phyloP scores from a whole-genome alignment of 352 stramenopile species.

The Phytophthora nicotianae region DNA sequence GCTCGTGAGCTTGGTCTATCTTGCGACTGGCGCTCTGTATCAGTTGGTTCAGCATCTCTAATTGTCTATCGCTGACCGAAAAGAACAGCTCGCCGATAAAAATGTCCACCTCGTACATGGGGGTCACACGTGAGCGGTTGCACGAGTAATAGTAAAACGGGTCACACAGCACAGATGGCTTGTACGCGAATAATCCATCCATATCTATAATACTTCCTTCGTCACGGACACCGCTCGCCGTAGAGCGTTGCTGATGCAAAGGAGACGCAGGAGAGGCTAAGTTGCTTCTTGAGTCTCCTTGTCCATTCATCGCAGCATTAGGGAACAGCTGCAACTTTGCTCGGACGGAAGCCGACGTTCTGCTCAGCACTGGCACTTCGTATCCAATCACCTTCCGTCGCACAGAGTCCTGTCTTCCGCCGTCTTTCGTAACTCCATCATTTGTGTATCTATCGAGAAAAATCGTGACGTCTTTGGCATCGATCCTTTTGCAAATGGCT shows the following conservation, averaged over 20 bases:
- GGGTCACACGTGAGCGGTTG: slow-evolving; percentile 40
- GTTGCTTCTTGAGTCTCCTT: slow-evolving; percentile 24
- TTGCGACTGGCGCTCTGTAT: slow-evolving; percentile 46
- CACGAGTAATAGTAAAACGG: slow-evolving; percentile 77
- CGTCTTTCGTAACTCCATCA: slow-evolving; percentile 41
- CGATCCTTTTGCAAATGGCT: slow-evolving; percentile 69
- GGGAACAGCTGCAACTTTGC: slow-evolving; percentile 57
- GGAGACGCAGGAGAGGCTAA: slow-evolving; percentile 20
- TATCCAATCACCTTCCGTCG: slow-evolving; percentile 82
- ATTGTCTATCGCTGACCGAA: slow-evolving; percentile 81
- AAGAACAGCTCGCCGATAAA: slow-evolving; percentile 77
- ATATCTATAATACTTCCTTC: slow-evolving; percentile 39
- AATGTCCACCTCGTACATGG: slow-evolving; percentile 71
- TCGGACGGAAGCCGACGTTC: slow-evolving; percentile 70
- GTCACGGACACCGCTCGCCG: not conserved
- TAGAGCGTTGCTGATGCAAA: slow-evolving; percentile 9
- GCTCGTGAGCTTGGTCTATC: slow-evolving; percentile 22
- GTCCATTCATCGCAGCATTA: slow-evolving; percentile 15
- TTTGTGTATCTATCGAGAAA: slow-evolving; percentile 86
- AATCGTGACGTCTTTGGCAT: slow-evolving; percentile 82
- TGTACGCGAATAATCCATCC: slow-evolving; percentile 44
- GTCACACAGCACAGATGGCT: slow-evolving; percentile 57
- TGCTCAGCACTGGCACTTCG: slow-evolving; percentile 76
- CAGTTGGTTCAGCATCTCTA: slow-evolving; percentile 82
- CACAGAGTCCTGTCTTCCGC: slow-evolving; percentile 32